Evolutionary conservation across 305 asterid genomes (phyloP).

Genomic region (Solanum hybrid): DNA sequence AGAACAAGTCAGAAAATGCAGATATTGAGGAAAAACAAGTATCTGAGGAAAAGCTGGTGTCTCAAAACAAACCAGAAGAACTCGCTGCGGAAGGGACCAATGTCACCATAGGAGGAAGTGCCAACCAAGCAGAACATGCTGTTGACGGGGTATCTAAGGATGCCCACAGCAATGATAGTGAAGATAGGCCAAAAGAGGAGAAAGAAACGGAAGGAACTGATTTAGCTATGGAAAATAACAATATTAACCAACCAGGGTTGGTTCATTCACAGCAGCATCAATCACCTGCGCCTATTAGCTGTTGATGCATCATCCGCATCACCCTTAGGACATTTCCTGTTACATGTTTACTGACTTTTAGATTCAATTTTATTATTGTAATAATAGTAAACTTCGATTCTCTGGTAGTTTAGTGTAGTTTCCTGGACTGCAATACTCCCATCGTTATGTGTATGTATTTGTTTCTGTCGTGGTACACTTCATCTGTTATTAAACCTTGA

Average conservation of each 20-base stretch:
- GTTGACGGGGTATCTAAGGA: slow-evolving; percentile 13
- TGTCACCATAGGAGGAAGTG: neutral
- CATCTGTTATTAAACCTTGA: neutral
- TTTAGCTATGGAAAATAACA: slow-evolving; percentile 31
- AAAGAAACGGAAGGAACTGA: slow-evolving; percentile 28
- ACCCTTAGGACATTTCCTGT: neutral
- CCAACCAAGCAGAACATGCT: neutral
- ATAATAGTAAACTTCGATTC: neutral
- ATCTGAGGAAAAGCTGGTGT: slow-evolving; percentile 10
- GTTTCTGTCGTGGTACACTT: neutral
- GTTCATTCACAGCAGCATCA: slow-evolving; percentile 34
- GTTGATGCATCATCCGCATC: slow-evolving; percentile 20
- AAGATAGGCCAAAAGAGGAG: slow-evolving; percentile 20
- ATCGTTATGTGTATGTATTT: neutral
- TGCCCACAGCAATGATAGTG: slow-evolving; percentile 5
- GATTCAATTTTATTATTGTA: slow-evolving; percentile 6
- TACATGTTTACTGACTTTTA: neutral
- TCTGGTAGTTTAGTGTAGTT: slow-evolving; percentile 1
- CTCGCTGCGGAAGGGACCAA: neutral
- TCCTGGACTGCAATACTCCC: neutral
- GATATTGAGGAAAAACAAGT: slow-evolving; percentile 18
- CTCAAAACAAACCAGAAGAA: slow-evolving; percentile 8
- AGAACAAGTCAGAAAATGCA: slow-evolving; percentile 7
- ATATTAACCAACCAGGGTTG: slow-evolving; percentile 32
- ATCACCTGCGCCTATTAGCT: slow-evolving; percentile 59